phyloP scores from a whole-genome alignment of 768 basidiomycete genomes.

The Trametes sanguinea region DNA sequence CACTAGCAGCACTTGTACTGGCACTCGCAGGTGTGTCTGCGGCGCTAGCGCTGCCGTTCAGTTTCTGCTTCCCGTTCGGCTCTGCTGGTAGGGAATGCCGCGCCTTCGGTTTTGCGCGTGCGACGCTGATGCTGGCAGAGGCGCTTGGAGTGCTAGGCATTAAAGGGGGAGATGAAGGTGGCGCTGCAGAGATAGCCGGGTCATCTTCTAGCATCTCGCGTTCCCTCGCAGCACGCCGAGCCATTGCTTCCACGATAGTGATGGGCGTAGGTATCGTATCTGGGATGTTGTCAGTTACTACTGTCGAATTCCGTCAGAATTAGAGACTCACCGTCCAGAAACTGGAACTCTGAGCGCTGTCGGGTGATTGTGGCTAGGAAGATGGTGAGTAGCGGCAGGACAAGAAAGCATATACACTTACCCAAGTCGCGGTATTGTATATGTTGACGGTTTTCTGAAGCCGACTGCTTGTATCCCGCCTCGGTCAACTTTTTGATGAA shows the following conservation, averaged over 20 bases:
- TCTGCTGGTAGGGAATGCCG: conserved; percentile 13
- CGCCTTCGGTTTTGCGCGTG: conserved; percentile 1
- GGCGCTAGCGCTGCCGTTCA: conserved; percentile 11
- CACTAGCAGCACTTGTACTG: neutral
- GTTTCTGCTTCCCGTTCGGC: conserved; percentile 9
- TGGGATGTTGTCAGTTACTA: conserved; percentile 29
- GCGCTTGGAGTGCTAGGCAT: neutral
- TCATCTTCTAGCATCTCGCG: conserved; percentile 56
- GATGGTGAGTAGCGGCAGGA: conserved; percentile 8
- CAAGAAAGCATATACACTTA: conserved; percentile 37
- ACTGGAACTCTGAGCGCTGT: conserved; percentile 70
- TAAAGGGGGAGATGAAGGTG: conserved; percentile 10
- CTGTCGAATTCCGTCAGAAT: neutral
- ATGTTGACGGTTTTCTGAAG: conserved; percentile 54
- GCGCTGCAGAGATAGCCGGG: conserved; percentile 23
- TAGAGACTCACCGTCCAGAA: conserved; percentile 57
- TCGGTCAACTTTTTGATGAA: conserved; percentile 77
- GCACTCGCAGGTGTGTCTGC: conserved; percentile 5
- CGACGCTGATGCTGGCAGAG: conserved; percentile 7
- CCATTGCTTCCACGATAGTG: conserved; percentile 59
- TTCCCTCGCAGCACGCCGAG: conserved; percentile 52
- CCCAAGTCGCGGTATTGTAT: conserved; percentile 78
- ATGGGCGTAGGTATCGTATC: conserved; percentile 70
- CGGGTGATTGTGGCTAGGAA: conserved; percentile 55
- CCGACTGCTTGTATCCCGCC: conserved; percentile 68